These are phyloP conservation scores for Aspergillus felis DNA, from an alignment of 2,329 filamentous ascomycete species.

Conservation along the genomic window DNA sequence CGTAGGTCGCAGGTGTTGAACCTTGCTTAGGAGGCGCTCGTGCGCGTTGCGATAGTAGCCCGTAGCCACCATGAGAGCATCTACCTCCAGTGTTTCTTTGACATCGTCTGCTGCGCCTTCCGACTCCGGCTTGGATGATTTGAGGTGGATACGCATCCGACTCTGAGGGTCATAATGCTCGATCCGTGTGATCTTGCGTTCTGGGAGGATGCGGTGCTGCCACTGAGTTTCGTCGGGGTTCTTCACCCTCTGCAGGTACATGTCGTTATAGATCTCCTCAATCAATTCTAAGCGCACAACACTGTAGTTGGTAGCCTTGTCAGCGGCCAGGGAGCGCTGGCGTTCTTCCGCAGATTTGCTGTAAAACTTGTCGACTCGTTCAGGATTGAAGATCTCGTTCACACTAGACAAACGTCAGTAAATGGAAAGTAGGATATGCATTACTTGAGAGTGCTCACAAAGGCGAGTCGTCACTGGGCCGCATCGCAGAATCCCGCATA, in stretches of 20 bases:
- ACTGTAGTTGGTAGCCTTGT: constrained; percentile 87
- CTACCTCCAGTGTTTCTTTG: constrained; percentile 67
- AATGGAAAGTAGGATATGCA: not conserved
- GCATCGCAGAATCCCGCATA: constrained; percentile 77
- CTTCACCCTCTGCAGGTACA: constrained; percentile 79
- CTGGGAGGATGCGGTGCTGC: constrained; percentile 75
- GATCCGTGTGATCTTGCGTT: constrained; percentile 63
- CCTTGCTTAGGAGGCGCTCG: constrained; percentile 66
- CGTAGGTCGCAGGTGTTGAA: constrained; percentile 63
- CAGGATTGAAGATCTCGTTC: constrained; percentile 94
- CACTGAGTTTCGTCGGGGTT: constrained; percentile 67
- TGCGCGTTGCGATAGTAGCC: constrained; percentile 79
- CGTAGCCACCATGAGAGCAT: constrained; percentile 80
- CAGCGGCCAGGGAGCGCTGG: constrained; percentile 58
- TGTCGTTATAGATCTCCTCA: constrained; percentile 78
- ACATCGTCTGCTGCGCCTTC: constrained; percentile 32
- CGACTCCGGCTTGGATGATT: constrained; percentile 39
- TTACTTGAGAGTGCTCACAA: constrained; percentile 60
- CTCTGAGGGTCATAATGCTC: constrained; percentile 48
- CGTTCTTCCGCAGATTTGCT: constrained; percentile 62
- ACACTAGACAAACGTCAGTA: constrained; percentile 55
- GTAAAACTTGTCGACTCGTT: constrained; percentile 74
- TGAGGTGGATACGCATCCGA: constrained; percentile 59
- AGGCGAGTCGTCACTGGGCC: constrained; percentile 90
- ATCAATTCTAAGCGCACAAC: constrained; percentile 89